Conservation (phyloP, 345 rosid species). For the Brassica cretica region DNA sequence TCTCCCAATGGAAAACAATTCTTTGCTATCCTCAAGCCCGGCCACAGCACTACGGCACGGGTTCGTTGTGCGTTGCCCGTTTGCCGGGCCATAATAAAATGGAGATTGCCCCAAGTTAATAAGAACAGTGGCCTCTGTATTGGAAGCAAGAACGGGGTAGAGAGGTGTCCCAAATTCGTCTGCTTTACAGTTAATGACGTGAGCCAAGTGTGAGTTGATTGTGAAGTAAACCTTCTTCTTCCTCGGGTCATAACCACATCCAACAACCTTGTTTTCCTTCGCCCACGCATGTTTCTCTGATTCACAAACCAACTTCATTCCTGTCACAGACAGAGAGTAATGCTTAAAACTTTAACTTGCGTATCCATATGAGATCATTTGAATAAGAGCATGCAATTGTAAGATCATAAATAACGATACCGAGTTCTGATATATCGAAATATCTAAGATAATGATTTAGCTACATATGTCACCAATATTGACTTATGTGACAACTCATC, state of each 20-base stretch:
- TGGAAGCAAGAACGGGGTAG: slow-evolving; percentile 41
- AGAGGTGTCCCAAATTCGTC: slow-evolving; percentile 44
- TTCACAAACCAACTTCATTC: slow-evolving; percentile 54
- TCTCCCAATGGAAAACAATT: slow-evolving; percentile 90
- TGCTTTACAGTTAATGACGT: slow-evolving; percentile 40
- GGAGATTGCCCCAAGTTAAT: slow-evolving; percentile 43
- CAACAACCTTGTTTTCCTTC: slow-evolving; percentile 33
- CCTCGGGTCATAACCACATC: slow-evolving; percentile 46
- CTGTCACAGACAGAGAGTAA: slow-evolving; percentile 38
- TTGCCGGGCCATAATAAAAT: slow-evolving; percentile 41
- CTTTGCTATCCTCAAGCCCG: slow-evolving; percentile 80
- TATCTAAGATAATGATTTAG: too few species aligned
- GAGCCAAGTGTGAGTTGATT: slow-evolving; percentile 39
- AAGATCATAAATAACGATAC: neutral
- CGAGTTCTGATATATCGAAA: too few species aligned
- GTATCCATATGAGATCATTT: neutral
- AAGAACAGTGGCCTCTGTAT: slow-evolving; percentile 23
- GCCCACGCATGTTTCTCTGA: slow-evolving; percentile 41
- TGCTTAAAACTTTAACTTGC: neutral
- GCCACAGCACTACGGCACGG: slow-evolving; percentile 46
- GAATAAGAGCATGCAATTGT: neutral
- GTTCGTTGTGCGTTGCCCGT: slow-evolving; percentile 35
- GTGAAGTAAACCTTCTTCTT: slow-evolving; percentile 46
- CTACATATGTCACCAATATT: too few species aligned
- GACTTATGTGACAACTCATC: too few species aligned